Percentiles rank a stretch among this genome's conserved stretches.
These are phyloP conservation scores for Candida chauliodis DNA, from an alignment of 805 yeast genomes.

Conservation along the genomic window DNA sequence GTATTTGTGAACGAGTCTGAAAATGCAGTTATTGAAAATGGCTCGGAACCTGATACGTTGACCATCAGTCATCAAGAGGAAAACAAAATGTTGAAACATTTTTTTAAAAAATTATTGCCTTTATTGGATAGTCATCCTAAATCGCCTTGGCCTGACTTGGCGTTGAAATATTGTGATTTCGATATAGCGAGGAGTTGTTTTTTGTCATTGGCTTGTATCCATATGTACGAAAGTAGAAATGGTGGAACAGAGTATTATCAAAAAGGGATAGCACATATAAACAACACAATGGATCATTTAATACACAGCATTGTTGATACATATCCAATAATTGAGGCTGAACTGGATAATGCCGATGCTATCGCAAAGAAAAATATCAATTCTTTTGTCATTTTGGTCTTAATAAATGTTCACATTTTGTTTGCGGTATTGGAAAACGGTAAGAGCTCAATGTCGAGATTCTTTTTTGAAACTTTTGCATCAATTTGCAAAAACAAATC, in stretches of 20 bases:
- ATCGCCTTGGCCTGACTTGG: constrained; percentile 60
- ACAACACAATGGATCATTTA: constrained; percentile 53
- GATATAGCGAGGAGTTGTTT: constrained; percentile 58
- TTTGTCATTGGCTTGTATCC: constrained; percentile 53
- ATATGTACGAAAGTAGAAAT: constrained; percentile 48
- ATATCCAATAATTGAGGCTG: constrained; percentile 1
- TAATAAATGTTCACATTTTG: constrained; percentile 52
- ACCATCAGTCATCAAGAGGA: constrained; percentile 44
- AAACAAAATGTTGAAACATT: constrained; percentile 52
- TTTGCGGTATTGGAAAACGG: constrained; percentile 56
- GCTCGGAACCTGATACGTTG: constrained; percentile 6
- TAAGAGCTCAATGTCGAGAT: constrained; percentile 47
- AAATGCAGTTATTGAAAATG: not conserved
- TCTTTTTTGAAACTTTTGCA: constrained; percentile 47
- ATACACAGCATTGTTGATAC: constrained; percentile 35
- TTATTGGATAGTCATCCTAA: constrained; percentile 57
- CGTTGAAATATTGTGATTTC: constrained; percentile 53
- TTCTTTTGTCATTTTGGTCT: constrained; percentile 43
- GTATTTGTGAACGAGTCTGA: not conserved
- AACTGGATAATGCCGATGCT: constrained; percentile 7
- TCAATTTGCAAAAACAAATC: constrained; percentile 43
- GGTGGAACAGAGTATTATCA: constrained; percentile 51
- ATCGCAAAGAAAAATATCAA: constrained; percentile 17
- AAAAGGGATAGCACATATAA: constrained; percentile 52
- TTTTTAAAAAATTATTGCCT: constrained; percentile 51